phyloP scores from a whole-genome alignment of 768 basidiomycete genomes.

The Ephemerocybe angulata region DNA sequence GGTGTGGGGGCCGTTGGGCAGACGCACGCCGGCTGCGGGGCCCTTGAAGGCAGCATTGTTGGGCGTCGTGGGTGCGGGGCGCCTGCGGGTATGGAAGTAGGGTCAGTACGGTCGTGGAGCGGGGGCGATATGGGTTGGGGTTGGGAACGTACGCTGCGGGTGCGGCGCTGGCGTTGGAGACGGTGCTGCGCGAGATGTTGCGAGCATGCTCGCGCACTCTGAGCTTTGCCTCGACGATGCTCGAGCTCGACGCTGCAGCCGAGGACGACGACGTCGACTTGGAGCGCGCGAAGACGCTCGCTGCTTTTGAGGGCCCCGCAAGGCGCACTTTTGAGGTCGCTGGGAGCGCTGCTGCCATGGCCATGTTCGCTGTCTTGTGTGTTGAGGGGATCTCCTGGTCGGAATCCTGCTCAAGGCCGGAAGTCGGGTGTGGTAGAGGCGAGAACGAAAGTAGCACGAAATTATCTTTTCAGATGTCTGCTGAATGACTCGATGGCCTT shows the following conservation, averaged over 20 bases:
- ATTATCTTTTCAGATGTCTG: slow-evolving; percentile 5
- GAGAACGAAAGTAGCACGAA: no score
- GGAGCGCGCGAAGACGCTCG: slow-evolving; percentile 38
- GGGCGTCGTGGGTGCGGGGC: slow-evolving; percentile 53
- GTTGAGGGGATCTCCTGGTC: no score
- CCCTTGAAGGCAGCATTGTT: slow-evolving; percentile 22
- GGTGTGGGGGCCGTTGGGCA: slow-evolving; percentile 27
- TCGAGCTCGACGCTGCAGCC: slow-evolving; percentile 20
- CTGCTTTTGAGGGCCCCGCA: slow-evolving; percentile 16
- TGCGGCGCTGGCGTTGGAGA: slow-evolving; percentile 57
- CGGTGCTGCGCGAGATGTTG: slow-evolving; percentile 66
- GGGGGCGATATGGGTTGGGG: not conserved
- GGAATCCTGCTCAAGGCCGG: no score
- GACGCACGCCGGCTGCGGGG: slow-evolving; percentile 31
- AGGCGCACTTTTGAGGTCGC: slow-evolving; percentile 10
- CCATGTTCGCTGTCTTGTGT: no score
- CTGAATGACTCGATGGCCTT: slow-evolving; percentile 3
- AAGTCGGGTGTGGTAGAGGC: no score
- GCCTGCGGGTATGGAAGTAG: slow-evolving; percentile 45
- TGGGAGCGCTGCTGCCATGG: slow-evolving; percentile 2
- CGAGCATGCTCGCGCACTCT: slow-evolving; percentile 77
- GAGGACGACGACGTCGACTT: slow-evolving; percentile 47
- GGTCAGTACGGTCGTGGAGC: slow-evolving; percentile 2
- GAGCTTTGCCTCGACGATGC: slow-evolving; percentile 76
- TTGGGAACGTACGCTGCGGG: slow-evolving; percentile 52